A percentile compares a stretch with the other conserved stretches of the same genome.
phyloP scores from a whole-genome alignment of 176 grass and related monocot species.

The Dendrocalamus sinicus region DNA sequence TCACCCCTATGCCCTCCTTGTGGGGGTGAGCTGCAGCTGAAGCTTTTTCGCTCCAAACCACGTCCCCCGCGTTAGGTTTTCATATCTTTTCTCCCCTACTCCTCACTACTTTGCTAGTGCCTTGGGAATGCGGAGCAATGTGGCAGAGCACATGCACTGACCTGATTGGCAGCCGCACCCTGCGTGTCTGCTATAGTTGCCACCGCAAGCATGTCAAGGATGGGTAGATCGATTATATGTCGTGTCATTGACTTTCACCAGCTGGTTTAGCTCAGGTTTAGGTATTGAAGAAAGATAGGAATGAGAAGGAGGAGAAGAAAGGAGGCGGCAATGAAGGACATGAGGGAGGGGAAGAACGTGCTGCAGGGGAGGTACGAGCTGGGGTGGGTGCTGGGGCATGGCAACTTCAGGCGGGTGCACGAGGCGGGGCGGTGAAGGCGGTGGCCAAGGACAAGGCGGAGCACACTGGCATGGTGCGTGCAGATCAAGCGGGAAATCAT shows the following conservation, averaged over 20 bases:
- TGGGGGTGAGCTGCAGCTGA: not conserved
- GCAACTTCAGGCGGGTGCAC: constrained; percentile 44
- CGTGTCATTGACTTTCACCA: not conserved
- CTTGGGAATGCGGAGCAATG: constrained; percentile 59
- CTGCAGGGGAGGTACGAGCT: constrained; percentile 60
- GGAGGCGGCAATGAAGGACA: constrained; percentile 24
- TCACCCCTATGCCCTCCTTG: not conserved
- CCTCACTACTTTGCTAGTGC: not conserved
- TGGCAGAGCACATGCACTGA: constrained; percentile 50
- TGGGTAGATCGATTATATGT: constrained; percentile 36
- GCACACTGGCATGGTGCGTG: constrained; percentile 51
- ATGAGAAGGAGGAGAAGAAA: not conserved
- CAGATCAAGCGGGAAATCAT: constrained; percentile 71
- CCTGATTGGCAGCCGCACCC: constrained; percentile 53
- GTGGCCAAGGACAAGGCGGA: too few relatives aligned
- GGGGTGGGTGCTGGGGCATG: constrained; percentile 57
- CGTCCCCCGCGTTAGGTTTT: too few relatives aligned
- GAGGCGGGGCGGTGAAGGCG: constrained; percentile 54
- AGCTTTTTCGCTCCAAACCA: not conserved
- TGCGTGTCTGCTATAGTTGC: constrained; percentile 58
- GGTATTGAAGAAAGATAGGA: not conserved
- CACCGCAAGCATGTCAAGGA: constrained; percentile 80
- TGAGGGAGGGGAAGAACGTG: constrained; percentile 37
- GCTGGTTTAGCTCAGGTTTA: not conserved
- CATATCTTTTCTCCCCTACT: not conserved